These are phyloP conservation scores for Clausena lansium DNA, from an alignment of 345 rosid species.

Conservation along the genomic window DNA sequence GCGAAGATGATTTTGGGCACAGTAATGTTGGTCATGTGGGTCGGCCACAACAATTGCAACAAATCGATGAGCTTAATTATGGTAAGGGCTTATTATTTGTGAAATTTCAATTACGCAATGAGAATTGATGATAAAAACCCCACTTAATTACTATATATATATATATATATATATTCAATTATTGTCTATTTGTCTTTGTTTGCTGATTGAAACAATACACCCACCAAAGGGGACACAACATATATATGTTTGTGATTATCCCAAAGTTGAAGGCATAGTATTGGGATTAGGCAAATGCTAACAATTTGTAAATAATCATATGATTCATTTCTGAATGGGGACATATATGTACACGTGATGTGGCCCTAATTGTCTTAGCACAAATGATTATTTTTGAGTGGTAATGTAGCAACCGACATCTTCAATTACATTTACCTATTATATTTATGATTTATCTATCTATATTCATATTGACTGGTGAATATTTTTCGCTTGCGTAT, in stretches of 20 bases:
- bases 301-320: not conserved
- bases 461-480: too few species aligned
- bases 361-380: too few species aligned
- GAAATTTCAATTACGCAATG: too few species aligned
- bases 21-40: not conserved
- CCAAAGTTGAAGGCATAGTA: not conserved
- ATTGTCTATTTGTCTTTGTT: not conserved
- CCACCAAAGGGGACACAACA: not conserved
- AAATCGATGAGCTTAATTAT: not conserved
- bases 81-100: too few species aligned
- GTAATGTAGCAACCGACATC: not conserved
- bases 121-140: too few species aligned
- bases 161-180: not conserved
- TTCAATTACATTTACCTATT: not conserved
- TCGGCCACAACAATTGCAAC: not conserved
- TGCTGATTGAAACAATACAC: too few species aligned
- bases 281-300: not conserved
- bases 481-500: too few species aligned
- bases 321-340: too few species aligned
- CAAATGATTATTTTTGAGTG: too few species aligned
- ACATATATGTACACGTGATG: too few species aligned
- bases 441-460: too few species aligned
- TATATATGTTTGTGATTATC: not conserved
- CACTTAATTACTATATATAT: too few species aligned
- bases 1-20: not conserved